A percentile compares a stretch with the other conserved stretches of the same genome.
phyloP scores from a whole-genome alignment of 495 filamentous ascomycete genomes.

The Chaetomium fimeti region DNA sequence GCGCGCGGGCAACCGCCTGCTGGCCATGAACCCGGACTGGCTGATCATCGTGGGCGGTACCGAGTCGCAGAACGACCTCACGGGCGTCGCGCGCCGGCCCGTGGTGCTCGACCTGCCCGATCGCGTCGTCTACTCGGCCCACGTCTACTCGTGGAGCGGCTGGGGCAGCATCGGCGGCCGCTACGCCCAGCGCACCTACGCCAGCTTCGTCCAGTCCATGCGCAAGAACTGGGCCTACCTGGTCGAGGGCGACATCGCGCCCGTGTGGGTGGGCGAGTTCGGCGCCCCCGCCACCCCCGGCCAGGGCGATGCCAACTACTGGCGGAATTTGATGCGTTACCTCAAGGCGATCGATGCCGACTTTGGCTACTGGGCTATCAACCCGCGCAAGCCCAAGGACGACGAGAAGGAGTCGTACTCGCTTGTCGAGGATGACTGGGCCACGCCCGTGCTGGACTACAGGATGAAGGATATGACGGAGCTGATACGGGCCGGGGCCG shows the following conservation, averaged over 20 bases:
- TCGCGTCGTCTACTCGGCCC: slow-evolving; percentile 59
- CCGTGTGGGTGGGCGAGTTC: slow-evolving; percentile 63
- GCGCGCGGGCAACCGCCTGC: slow-evolving; percentile 52
- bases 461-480: slow-evolving; percentile 56
- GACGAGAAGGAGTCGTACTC: slow-evolving; percentile 55
- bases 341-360: slow-evolving; percentile 55
- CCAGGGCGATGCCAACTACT: slow-evolving; percentile 57
- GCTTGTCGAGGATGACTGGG: slow-evolving; percentile 57
- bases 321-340: slow-evolving; percentile 56
- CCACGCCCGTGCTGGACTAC: slow-evolving; percentile 56
- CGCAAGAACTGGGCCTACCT: slow-evolving; percentile 61
- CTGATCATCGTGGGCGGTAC: slow-evolving; percentile 62
- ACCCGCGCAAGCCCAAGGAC: slow-evolving; percentile 56
- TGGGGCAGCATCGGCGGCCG: slow-evolving; percentile 55
- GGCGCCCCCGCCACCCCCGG: slow-evolving; percentile 51
- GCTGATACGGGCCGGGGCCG: slow-evolving; percentile 40
- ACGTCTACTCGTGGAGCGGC: slow-evolving; percentile 63
- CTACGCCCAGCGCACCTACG: slow-evolving; percentile 54
- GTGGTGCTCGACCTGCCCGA: slow-evolving; percentile 51
- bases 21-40: slow-evolving; percentile 58
- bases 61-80: slow-evolving; percentile 58
- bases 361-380: slow-evolving; percentile 65
- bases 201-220: slow-evolving; percentile 58
- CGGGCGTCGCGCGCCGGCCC: slow-evolving; percentile 49
- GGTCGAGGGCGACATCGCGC: slow-evolving; percentile 54